Evolutionary conservation across 495 filamentous ascomycete species (phyloP).

Genomic region (Pyrenopolyporus hunteri): DNA sequence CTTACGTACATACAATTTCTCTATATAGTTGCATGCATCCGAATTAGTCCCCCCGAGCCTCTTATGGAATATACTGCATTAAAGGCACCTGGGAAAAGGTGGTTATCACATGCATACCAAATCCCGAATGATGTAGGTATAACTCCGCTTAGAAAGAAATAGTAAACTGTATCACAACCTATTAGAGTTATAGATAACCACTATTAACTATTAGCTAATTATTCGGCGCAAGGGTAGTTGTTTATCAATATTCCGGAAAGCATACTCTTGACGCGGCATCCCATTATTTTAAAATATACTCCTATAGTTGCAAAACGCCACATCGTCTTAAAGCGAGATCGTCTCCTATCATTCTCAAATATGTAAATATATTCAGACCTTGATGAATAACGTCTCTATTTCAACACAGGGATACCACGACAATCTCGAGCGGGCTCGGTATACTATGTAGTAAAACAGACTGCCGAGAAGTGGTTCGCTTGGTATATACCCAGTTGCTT

Average conservation of each 20-base stretch:
- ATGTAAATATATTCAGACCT: constrained; percentile 29
- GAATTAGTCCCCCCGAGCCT: constrained; percentile 34
- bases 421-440: constrained; percentile 40
- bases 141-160: constrained; percentile 43
- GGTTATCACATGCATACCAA: constrained; percentile 39
- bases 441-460: constrained; percentile 44
- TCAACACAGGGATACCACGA: constrained; percentile 38
- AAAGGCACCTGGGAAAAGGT: constrained; percentile 38
- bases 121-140: constrained; percentile 41
- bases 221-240: constrained; percentile 35
- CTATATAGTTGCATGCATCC: constrained; percentile 35
- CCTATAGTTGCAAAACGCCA: too few relatives aligned
- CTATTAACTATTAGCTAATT: too few relatives aligned
- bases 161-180: constrained; percentile 28
- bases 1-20: constrained; percentile 1
- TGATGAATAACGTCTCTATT: constrained; percentile 41
- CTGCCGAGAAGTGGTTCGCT: constrained; percentile 34
- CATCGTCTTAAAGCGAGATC: constrained; percentile 13
- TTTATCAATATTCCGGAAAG: constrained; percentile 36
- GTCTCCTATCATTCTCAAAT: constrained; percentile 19
- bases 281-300: too few relatives aligned
- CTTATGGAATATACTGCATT: constrained; percentile 38
- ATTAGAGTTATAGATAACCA: too few relatives aligned
- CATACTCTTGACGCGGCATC: constrained; percentile 31
- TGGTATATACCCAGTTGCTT: too few relatives aligned